Evolutionary conservation across 2,329 filamentous ascomycete genomes (phyloP).

Genomic region (Fonsecaea pedrosoi): DNA sequence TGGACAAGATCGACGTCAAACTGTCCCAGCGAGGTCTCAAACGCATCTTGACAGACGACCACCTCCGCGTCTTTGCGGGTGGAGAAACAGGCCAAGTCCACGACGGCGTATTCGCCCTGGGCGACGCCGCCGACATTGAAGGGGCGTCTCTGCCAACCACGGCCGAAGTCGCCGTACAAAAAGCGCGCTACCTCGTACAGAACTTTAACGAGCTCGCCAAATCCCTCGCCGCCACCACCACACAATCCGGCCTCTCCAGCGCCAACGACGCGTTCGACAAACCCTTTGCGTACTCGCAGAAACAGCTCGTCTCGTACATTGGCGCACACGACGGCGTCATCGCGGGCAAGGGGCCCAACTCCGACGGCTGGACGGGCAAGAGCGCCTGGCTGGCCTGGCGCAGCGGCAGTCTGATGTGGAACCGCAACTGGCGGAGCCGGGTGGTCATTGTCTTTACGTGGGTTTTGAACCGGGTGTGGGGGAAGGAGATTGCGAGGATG

Average conservation of each 20-base stretch:
- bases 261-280: slow-evolving; percentile 13
- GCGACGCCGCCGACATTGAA: slow-evolving; percentile 43
- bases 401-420: slow-evolving; percentile 48
- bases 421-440: slow-evolving; percentile 44
- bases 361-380: slow-evolving; percentile 48
- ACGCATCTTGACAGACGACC: slow-evolving; percentile 47
- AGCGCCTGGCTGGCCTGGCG: slow-evolving; percentile 55
- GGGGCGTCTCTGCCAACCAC: slow-evolving; percentile 37
- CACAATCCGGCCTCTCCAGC: neutral
- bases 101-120: slow-evolving; percentile 42
- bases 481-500: slow-evolving; percentile 45
- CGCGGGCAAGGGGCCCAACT: slow-evolving; percentile 43
- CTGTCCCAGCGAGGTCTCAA: slow-evolving; percentile 45
- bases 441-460: slow-evolving; percentile 47
- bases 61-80: slow-evolving; percentile 38
- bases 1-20: slow-evolving; percentile 46
- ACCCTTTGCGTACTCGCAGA: slow-evolving; percentile 50
- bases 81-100: slow-evolving; percentile 13
- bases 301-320: slow-evolving; percentile 50
- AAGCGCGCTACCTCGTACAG: slow-evolving; percentile 38
- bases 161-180: slow-evolving; percentile 40
- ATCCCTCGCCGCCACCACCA: neutral
- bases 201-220: slow-evolving; percentile 31
- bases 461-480: slow-evolving; percentile 44
- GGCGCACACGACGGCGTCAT: slow-evolving; percentile 53